Evolutionary conservation across 352 stramenopile genomes (phyloP).

Genomic region (Phytophthora colocasiae): DNA sequence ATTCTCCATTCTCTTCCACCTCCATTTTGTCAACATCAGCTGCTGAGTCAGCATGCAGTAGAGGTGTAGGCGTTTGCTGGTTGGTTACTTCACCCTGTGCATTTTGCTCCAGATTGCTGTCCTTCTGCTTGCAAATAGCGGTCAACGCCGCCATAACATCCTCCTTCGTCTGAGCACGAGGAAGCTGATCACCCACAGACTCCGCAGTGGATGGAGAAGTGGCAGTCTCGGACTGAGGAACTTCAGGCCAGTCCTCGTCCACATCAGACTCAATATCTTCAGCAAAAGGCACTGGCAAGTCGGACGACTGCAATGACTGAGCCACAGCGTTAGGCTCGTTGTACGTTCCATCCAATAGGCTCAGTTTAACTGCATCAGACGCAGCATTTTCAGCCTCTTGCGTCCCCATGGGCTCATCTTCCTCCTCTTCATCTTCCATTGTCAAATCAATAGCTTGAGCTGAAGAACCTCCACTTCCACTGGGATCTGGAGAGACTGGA

Average conservation of each 20-base stretch:
- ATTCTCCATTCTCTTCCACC: constrained; percentile 51
- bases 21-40: constrained; percentile 34
- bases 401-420: constrained; percentile 46
- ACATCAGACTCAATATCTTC: constrained; percentile 62
- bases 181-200: neutral
- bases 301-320: neutral
- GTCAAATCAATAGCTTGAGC: constrained; percentile 62
- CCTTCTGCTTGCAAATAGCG: constrained; percentile 14
- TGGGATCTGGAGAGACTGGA: constrained; percentile 6
- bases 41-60: neutral
- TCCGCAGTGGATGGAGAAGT: neutral
- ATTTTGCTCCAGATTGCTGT: neutral
- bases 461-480: constrained; percentile 2
- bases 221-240: neutral
- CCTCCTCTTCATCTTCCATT: constrained; percentile 60
- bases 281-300: constrained; percentile 14
- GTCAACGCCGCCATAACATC: constrained; percentile 18
- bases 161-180: constrained; percentile 13
- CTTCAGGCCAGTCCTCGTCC: constrained; percentile 63
- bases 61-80: constrained; percentile 2
- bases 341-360: neutral
- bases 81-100: constrained; percentile 5
- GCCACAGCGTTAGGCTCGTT: neutral
- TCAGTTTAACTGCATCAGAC: constrained; percentile 12
- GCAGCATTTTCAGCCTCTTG: neutral